Conservation (phyloP, 306 rosid genomes). For the Senna tora region DNA sequence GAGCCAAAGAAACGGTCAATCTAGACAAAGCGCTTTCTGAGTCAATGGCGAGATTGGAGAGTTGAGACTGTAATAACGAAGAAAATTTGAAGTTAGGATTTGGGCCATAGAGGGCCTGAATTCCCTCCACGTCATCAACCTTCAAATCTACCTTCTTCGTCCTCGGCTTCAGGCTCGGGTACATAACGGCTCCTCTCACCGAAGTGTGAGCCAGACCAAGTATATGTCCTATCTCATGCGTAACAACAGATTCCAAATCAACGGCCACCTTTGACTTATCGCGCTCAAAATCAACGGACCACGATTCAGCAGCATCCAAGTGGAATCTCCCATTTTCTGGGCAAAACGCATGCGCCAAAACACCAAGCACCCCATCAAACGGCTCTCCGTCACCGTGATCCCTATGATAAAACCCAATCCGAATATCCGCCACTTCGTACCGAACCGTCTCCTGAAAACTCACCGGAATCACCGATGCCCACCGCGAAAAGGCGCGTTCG, state of each 20-base stretch:
- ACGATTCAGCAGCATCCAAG: conserved; percentile 78
- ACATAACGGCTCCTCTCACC: conserved; percentile 85
- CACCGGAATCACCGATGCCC: conserved; percentile 89
- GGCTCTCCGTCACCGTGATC: conserved; percentile 96
- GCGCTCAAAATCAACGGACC: conserved; percentile 73
- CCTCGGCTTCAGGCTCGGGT: conserved; percentile 82
- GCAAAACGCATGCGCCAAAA: conserved; percentile 89
- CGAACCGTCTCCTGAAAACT: conserved; percentile 53
- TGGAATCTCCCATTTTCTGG: conserved; percentile 90
- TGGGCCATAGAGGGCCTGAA: conserved; percentile 83
- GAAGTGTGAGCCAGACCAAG: conserved; percentile 84
- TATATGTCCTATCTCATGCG: conserved; percentile 97
- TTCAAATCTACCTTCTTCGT: conserved; percentile 66
- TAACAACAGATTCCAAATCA: conserved; percentile 92
- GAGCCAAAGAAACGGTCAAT: conserved; percentile 37
- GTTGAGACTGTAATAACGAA: conserved; percentile 58
- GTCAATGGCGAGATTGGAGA: conserved; percentile 45
- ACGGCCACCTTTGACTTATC: conserved; percentile 78
- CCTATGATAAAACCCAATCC: conserved; percentile 75
- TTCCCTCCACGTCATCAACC: conserved; percentile 89
- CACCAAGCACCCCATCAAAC: conserved; percentile 87
- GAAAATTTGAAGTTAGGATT: conserved; percentile 74
- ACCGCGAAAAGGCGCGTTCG: conserved; percentile 65
- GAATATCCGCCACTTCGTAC: conserved; percentile 64
- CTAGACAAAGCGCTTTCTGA: conserved; percentile 27